phyloP scores from a whole-genome alignment of 228 moss, liverwort and hornwort species.

The Sphagnum magellanicum region DNA sequence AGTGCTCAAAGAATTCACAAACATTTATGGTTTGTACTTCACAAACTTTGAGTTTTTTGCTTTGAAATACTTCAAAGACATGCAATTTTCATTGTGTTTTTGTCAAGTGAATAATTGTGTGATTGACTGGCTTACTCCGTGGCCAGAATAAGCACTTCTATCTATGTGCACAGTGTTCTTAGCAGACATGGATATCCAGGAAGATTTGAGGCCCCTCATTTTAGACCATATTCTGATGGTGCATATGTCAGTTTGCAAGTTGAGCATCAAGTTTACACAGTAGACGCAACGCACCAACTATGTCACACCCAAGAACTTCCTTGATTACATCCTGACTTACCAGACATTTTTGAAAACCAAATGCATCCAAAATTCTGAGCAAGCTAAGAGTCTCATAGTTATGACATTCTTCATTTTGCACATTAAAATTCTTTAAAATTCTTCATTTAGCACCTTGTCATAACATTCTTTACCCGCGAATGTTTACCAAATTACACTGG shows the following conservation, averaged over 20 bases:
- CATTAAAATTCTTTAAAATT: no score
- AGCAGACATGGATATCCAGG: conserved; percentile 53
- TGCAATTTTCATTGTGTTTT: not conserved
- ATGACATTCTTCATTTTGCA: no score
- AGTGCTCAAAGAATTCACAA: not conserved
- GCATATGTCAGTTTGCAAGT: conserved; percentile 59
- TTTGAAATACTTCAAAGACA: not conserved
- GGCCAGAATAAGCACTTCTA: conserved; percentile 74
- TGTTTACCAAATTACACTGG: no score
- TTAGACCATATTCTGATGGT: conserved; percentile 77
- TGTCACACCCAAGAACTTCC: conserved; percentile 81
- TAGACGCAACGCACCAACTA: conserved; percentile 71
- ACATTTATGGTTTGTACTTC: not conserved
- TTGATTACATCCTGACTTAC: conserved; percentile 72
- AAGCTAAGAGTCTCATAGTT: no score
- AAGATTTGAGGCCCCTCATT: conserved; percentile 39
- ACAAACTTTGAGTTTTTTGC: not conserved
- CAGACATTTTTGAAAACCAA: conserved; percentile 33
- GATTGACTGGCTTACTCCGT: conserved; percentile 82
- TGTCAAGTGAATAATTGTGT: conserved; percentile 78
- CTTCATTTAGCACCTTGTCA: no score
- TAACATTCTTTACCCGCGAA: no score
- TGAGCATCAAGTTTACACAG: conserved; percentile 53
- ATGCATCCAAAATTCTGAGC: conserved; percentile 41
- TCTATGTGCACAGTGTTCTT: conserved; percentile 72